Evolutionary conservation across 306 rosid species (phyloP).

Genomic region (Cicer judaicum): DNA sequence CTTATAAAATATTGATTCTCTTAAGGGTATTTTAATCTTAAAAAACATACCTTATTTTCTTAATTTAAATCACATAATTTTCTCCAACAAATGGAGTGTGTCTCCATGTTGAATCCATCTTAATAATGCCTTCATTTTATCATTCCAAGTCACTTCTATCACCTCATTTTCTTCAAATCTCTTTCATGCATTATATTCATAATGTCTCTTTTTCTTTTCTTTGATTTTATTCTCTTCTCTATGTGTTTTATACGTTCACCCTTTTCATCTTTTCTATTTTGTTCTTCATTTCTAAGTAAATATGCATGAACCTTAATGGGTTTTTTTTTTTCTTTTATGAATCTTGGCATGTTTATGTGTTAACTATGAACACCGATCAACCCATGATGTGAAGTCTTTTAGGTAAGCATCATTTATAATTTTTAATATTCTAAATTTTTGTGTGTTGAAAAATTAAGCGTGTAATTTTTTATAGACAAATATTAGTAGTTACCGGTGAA

Average conservation of each 20-base stretch:
- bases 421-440: too few relatives aligned
- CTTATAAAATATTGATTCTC: conserved; percentile 28
- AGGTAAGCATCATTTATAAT: conserved; percentile 31
- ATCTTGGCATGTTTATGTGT: neutral
- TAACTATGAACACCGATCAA: conserved; percentile 2
- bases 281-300: conserved; percentile 25
- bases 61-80: conserved; percentile 40
- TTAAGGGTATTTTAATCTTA: conserved; percentile 36
- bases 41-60: conserved; percentile 5
- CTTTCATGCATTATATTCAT: conserved; percentile 2
- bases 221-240: neutral
- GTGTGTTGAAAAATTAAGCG: too few relatives aligned
- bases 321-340: neutral
- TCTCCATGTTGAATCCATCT: conserved; percentile 40
- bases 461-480: too few relatives aligned
- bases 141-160: conserved; percentile 25
- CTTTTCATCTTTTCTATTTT: neutral
- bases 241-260: conserved; percentile 1
- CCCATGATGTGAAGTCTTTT: conserved; percentile 40
- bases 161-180: conserved; percentile 8
- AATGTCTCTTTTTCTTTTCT: too few relatives aligned
- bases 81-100: conserved; percentile 29
- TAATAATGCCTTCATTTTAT: conserved; percentile 43
- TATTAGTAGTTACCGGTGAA: too few relatives aligned
- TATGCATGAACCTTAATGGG: neutral